These are phyloP conservation scores for Fusarium nisikadoi DNA, from an alignment of 2,329 filamentous ascomycete species.

Conservation along the genomic window DNA sequence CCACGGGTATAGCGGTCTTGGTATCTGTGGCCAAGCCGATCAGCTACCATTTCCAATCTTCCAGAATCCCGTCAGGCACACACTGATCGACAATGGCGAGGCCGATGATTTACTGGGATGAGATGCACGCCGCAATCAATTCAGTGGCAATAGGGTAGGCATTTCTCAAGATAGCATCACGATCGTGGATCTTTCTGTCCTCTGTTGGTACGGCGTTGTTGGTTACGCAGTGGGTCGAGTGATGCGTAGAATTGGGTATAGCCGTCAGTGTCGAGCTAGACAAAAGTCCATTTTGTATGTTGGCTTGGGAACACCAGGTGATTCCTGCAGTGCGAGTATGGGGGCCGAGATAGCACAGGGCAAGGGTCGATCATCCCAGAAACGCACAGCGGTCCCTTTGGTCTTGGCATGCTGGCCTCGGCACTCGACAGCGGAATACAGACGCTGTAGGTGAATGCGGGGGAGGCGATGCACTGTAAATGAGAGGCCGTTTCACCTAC, in stretches of 20 bases:
- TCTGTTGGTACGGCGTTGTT: not conserved
- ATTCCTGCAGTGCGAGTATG: not conserved
- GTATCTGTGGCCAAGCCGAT: not conserved
- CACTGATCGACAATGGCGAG: slow-evolving; percentile 6
- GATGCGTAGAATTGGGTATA: slow-evolving; percentile 9
- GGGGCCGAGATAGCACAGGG: not conserved
- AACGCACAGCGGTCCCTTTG: not conserved
- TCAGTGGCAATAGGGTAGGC: not conserved
- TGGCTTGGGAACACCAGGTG: slow-evolving; percentile 2
- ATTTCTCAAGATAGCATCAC: not conserved
- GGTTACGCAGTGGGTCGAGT: not conserved
- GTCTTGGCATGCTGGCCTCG: not conserved
- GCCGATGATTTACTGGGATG: not conserved
- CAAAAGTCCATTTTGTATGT: slow-evolving; percentile 25
- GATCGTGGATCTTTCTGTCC: not conserved
- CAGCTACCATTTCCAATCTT: not conserved
- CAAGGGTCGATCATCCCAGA: not conserved
- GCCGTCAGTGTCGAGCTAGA: not conserved
- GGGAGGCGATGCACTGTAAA: slow-evolving; percentile 1
- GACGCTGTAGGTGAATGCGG: not conserved
- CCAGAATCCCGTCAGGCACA: not conserved
- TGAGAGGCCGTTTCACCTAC: not conserved
- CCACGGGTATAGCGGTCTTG: not conserved
- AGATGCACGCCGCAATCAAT: not conserved
- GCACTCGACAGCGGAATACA: slow-evolving; percentile 13